Conservation (phyloP, 1,284 basidiomycete genomes). For the Cryptococcus sp. region DNA sequence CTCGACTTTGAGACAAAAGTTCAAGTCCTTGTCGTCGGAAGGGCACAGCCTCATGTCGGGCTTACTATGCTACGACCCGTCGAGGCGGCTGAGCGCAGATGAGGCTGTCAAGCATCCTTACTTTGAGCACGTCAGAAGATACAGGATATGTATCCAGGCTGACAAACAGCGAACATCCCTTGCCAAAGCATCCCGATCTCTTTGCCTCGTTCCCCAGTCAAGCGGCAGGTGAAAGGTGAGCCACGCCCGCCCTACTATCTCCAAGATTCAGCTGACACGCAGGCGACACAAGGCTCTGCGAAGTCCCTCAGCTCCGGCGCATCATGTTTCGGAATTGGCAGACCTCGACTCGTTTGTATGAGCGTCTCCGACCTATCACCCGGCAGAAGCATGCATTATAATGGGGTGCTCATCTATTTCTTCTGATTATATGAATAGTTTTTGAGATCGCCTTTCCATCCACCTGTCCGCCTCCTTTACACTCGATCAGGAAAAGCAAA, state of each 20-base stretch:
- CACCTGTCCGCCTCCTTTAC: too few relatives aligned
- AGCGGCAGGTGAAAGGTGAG: constrained; percentile 92
- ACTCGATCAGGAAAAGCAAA: constrained; percentile 3
- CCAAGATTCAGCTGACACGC: neutral
- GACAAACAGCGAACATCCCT: constrained; percentile 70
- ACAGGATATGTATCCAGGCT: neutral
- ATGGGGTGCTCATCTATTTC: too few relatives aligned
- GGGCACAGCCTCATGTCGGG: constrained; percentile 80
- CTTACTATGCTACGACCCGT: constrained; percentile 84
- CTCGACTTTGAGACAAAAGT: constrained; percentile 52
- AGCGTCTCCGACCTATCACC: too few relatives aligned
- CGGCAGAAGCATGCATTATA: too few relatives aligned
- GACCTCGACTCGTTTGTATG: constrained; percentile 41
- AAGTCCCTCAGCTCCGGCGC: constrained; percentile 40
- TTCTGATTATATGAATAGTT: too few relatives aligned
- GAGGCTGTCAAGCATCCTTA: constrained; percentile 87
- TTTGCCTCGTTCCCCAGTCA: constrained; percentile 94
- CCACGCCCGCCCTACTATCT: constrained; percentile 12
- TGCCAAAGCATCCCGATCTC: constrained; percentile 94
- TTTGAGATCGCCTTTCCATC: too few relatives aligned
- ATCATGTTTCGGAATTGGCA: constrained; percentile 23
- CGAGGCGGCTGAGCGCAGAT: constrained; percentile 72
- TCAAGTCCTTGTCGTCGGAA: constrained; percentile 71
- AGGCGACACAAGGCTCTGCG: constrained; percentile 35
- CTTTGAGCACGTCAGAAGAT: constrained; percentile 61